These are phyloP conservation scores for Apiospora aurea DNA, from an alignment of 2,329 filamentous ascomycete species.

Conservation along the genomic window DNA sequence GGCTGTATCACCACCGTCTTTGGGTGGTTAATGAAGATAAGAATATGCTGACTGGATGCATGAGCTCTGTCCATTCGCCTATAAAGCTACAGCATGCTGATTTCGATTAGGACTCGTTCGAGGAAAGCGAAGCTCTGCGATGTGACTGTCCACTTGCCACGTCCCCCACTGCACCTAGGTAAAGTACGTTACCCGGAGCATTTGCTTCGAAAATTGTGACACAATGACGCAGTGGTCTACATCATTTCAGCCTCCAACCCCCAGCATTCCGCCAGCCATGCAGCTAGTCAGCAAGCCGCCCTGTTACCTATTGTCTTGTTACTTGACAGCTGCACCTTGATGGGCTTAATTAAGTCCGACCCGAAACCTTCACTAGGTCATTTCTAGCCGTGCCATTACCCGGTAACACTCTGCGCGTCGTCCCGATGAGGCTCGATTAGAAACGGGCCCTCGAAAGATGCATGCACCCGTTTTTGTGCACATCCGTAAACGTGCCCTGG, in stretches of 20 bases:
- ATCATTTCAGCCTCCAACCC: not conserved
- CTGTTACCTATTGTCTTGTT: not conserved
- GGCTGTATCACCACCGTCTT: not conserved
- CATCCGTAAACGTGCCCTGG: not conserved
- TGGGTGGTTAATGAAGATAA: not conserved
- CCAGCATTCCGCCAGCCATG: not conserved
- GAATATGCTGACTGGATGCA: not conserved
- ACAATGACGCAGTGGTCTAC: slow-evolving; percentile 2
- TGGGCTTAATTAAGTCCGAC: not conserved
- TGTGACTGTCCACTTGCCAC: not conserved
- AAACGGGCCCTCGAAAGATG: not conserved
- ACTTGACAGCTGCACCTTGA: not conserved
- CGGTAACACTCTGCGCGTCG: not conserved
- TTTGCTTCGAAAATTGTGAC: slow-evolving; percentile 17
- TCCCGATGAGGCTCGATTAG: not conserved
- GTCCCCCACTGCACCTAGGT: not conserved
- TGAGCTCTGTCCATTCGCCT: not conserved
- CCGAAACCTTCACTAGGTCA: not conserved
- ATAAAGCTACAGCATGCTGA: not conserved
- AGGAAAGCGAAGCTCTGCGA: not conserved
- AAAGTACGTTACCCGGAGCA: slow-evolving; percentile 3
- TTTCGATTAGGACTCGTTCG: not conserved
- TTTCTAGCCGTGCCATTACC: not conserved
- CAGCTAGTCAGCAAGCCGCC: not conserved
- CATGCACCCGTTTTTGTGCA: not conserved